Conservation (phyloP, 305 asterid genomes). For the Stenogyne calaminthoides region DNA sequence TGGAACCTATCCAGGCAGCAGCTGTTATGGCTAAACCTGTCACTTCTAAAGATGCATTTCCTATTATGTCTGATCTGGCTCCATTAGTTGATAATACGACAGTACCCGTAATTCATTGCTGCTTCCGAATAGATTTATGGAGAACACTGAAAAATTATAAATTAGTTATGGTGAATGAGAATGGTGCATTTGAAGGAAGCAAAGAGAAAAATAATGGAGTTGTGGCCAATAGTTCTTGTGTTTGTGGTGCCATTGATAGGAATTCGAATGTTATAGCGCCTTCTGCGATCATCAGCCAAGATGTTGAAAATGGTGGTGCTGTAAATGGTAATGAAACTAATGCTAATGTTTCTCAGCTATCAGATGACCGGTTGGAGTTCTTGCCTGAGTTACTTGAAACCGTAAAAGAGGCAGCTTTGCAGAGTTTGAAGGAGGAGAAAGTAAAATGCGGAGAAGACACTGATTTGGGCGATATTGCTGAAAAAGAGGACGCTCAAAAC, state of each 20-base stretch:
- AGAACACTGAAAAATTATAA: conserved; percentile 37
- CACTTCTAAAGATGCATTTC: conserved; percentile 33
- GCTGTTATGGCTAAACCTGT: conserved; percentile 36
- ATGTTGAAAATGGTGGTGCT: conserved; percentile 36
- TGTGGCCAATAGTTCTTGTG: conserved; percentile 37
- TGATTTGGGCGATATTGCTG: conserved; percentile 34
- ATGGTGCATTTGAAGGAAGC: conserved; percentile 36
- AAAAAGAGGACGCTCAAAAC: conserved; percentile 46
- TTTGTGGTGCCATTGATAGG: conserved; percentile 29
- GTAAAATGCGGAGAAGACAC: conserved; percentile 48
- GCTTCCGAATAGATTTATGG: conserved; percentile 36
- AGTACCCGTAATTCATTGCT: conserved; percentile 23
- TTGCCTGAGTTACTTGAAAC: conserved; percentile 72
- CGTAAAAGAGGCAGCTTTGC: conserved; percentile 59
- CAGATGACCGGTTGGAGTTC: conserved; percentile 50
- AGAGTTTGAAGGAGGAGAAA: conserved; percentile 59
- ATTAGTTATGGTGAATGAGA: conserved; percentile 29
- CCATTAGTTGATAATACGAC: conserved; percentile 39
- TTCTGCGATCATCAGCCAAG: conserved; percentile 28
- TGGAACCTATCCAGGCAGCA: conserved; percentile 42
- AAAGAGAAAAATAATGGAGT: conserved; percentile 34
- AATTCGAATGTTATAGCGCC: conserved; percentile 37
- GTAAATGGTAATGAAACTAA: conserved; percentile 35
- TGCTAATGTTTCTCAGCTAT: conserved; percentile 27
- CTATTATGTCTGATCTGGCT: conserved; percentile 39